Base-by-base conservation (phyloP, 169 alveolate species). In the Plasmodium gaboni region DNA sequence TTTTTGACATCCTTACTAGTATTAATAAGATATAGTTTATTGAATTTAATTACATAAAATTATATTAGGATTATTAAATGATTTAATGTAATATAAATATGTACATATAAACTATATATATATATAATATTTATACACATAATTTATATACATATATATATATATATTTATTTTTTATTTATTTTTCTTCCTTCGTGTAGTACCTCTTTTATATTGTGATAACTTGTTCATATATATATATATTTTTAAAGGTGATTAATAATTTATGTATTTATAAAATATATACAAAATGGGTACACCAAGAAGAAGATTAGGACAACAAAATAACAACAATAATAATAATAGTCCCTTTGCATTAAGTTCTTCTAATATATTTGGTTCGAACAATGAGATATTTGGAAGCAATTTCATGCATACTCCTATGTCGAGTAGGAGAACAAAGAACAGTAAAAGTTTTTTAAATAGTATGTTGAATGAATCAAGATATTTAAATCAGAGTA, bases 401-500 rank as follows among this genome's bases (percentile, higher is more conserved):
- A 61, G 87, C 22, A 86, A 51, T 55, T 86, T 86, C 55, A 70
- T 86, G 92, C 32, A 67, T 26, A 59, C 92, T 1, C 92, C 92
- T 17, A 24, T 65, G 6, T 86, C 92, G 10, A 86, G 92, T 63
- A 86, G 92, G 65, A 70, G 92, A 42, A 86, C 80, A 15, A 69
- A 72, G 44, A 86, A 71, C 59, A 69, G 87, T 26, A 86, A 71
- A 19, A 86, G 92, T 65, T 70, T 71, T 65, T 64, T 86, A 17
- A 71, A 71, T 44, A 86, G 92, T 38, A 86, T 86, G 92, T 15
- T 86, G 55, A 86, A 86, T 64, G 92, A 86, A 64, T 71, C 87
- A 9, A 86, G 50, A 55, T 86, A 69, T 46, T 38, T 86, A 65
- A 86, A 71, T 51, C 87, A 86, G 44, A 86, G 92, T 53, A 86